Conservation (phyloP, 805 yeast species). For the Grigorovia transvaalensis region DNA sequence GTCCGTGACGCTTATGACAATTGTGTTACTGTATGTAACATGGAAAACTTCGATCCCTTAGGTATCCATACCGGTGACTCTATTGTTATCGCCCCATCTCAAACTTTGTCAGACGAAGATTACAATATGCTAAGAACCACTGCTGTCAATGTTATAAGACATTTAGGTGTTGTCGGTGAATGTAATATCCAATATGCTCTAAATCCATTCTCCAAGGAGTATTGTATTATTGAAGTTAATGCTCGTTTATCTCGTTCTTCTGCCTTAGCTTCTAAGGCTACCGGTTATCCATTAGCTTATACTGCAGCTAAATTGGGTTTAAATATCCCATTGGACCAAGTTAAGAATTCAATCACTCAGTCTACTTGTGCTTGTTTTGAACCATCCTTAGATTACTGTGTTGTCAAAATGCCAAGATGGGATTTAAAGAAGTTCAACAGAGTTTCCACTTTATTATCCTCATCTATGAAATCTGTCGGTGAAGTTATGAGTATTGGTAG, state of each 20-base stretch:
- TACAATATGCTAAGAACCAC: constrained; percentile 97
- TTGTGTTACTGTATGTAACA: constrained; percentile 97
- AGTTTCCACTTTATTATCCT: constrained; percentile 76
- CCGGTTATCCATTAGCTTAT: constrained; percentile 96
- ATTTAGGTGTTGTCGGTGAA: constrained; percentile 97
- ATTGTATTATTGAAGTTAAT: constrained; percentile 94
- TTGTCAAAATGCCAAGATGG: constrained; percentile 98
- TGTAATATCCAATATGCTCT: constrained; percentile 96
- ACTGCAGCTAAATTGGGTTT: constrained; percentile 96
- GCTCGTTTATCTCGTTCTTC: constrained; percentile 97
- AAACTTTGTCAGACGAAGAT: constrained; percentile 92
- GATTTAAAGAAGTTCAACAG: constrained; percentile 92
- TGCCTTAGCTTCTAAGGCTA: constrained; percentile 97
- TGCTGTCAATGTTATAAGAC: constrained; percentile 94
- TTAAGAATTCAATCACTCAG: constrained; percentile 86
- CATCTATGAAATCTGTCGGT: constrained; percentile 97
- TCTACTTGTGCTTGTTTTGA: constrained; percentile 94
- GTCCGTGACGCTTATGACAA: constrained; percentile 95
- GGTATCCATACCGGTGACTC: constrained; percentile 99
- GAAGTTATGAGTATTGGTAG: constrained; percentile 98
- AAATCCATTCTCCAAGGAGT: constrained; percentile 87
- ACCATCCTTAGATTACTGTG: constrained; percentile 94
- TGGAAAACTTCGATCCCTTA: constrained; percentile 97
- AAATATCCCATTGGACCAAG: constrained; percentile 83
- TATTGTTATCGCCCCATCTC: constrained; percentile 97